Base-by-base conservation (phyloP, 257 asterid genomes). In the Ilex aquifolium region DNA sequence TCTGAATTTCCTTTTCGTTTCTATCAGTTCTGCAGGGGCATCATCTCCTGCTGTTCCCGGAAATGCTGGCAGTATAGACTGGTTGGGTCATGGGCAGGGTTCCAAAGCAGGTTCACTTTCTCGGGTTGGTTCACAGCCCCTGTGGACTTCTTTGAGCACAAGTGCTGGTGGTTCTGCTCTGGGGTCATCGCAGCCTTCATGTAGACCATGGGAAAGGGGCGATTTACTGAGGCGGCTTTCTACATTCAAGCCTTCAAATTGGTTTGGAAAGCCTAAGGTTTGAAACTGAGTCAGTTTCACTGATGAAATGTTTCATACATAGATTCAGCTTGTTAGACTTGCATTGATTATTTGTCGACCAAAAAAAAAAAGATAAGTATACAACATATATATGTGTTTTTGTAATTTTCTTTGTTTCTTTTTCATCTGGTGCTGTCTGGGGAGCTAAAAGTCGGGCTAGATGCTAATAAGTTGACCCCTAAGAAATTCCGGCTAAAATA, bases 181-280 rank as follows among this genome's bases (percentile, higher is more conserved):
- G 65, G 96, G 95, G 70, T 81, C 96, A 15, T 90, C 96, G 53
- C 95, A 84, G 77, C 89, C 96, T 66, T 85, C 97, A n/a, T 93
- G 99, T 73, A 84, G 99, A 79, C 97, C 99, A 63, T 90, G 99
- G 96, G 99, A 93, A 77, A 81, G 99, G 82, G 96, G 97, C 72
- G 99, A 93, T 79, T 72, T 93, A 62, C 74, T 93, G 72, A 85
- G 95, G 80, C 95, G 95, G 30, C 96, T 93, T 74, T 87, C 97
- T 56, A 90, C 95, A 32, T 93, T 93, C 80, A 82, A 71, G 68
- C 97, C 99, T 65, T 77, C 84, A 62, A 83, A 88, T 77, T 93
- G 99, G 99, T 79, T 87, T 75, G 90, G 88, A 58, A 93, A 93
- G 83, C 96, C 97, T 50, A 90, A 90, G 99, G 99, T 93, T 65